A percentile compares a stretch with the other conserved stretches of the same genome.
These are phyloP conservation scores for Geotrichum histeridarum DNA, from an alignment of 1,139 yeast genomes.

Conservation along the genomic window DNA sequence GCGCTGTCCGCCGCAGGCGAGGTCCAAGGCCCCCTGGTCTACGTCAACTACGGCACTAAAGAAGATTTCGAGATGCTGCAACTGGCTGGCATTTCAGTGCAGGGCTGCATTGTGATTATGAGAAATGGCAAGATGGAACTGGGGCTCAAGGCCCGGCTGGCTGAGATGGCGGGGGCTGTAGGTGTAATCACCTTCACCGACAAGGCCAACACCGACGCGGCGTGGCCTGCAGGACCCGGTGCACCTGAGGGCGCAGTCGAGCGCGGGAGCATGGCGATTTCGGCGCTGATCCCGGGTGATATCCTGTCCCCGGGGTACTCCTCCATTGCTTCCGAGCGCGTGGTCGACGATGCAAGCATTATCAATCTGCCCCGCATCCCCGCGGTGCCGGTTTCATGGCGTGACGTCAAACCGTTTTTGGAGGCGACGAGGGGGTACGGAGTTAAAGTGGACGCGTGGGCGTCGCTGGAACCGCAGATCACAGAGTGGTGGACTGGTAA, in stretches of 20 bases:
- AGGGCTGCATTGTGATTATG: constrained; percentile 52
- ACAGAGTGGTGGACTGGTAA: constrained; percentile 45
- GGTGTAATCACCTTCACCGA: constrained; percentile 57
- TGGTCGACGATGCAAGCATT: constrained; percentile 46
- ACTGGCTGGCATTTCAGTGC: constrained; percentile 37
- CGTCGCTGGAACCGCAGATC: constrained; percentile 35
- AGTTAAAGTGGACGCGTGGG: constrained; percentile 30
- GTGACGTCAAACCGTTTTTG: constrained; percentile 55
- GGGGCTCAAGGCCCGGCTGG: constrained; percentile 50
- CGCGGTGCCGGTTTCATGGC: constrained; percentile 67
- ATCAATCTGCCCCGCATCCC: constrained; percentile 65
- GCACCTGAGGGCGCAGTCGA: constrained; percentile 41
- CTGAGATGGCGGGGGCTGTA: constrained; percentile 47
- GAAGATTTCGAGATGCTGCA: constrained; percentile 50
- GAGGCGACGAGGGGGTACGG: constrained; percentile 49
- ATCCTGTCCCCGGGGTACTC: constrained; percentile 76
- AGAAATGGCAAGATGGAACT: constrained; percentile 54
- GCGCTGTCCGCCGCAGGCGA: constrained; percentile 62
- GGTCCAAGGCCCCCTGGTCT: constrained; percentile 50
- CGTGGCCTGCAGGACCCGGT: constrained; percentile 17
- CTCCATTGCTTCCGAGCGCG: constrained; percentile 36
- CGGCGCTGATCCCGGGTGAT: constrained; percentile 71
- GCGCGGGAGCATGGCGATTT: constrained; percentile 58
- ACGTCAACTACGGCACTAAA: constrained; percentile 60
- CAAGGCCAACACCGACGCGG: constrained; percentile 26